These are phyloP conservation scores for Pseudisothecium myosuroides DNA, from an alignment of 225 moss, liverwort and hornwort genomes.

Conservation along the genomic window DNA sequence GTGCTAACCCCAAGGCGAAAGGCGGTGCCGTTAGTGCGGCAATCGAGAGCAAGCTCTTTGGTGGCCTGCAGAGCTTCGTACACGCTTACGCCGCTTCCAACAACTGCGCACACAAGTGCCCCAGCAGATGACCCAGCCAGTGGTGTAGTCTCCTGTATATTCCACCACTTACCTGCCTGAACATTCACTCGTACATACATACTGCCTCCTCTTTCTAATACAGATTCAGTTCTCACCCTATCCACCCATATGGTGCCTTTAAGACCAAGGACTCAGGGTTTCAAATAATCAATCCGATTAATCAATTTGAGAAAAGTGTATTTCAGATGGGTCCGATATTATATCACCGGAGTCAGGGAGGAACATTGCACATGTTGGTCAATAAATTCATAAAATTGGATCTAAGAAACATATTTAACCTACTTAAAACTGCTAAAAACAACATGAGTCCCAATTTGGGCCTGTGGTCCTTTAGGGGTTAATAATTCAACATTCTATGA, in stretches of 20 bases:
- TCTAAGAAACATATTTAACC: not conserved
- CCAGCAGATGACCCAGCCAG: slow-evolving; percentile 99
- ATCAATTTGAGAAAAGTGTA: not conserved
- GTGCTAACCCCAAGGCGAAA: slow-evolving; percentile 75
- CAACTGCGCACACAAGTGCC: slow-evolving; percentile 99
- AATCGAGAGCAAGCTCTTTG: slow-evolving; percentile 79
- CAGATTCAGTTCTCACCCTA: not conserved
- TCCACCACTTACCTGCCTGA: slow-evolving; percentile 45
- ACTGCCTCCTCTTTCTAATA: not conserved
- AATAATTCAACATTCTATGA: not conserved
- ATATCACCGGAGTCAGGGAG: not conserved
- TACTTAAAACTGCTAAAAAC: not conserved
- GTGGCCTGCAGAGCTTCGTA: slow-evolving; percentile 66
- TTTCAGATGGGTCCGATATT: not conserved
- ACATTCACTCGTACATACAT: slow-evolving; percentile 20
- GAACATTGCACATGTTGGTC: not conserved
- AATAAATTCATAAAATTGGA: not conserved
- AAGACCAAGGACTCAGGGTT: not conserved
- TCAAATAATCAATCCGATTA: not conserved
- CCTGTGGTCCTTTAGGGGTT: not conserved
- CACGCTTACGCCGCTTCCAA: slow-evolving; percentile 72
- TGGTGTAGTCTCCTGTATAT: slow-evolving; percentile 80
- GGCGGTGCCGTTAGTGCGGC: slow-evolving; percentile 73
- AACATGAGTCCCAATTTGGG: not conserved
- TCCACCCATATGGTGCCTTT: not conserved